Conservation (phyloP, 2,329 filamentous ascomycete species). For the Neodidymelliopsis sp. region DNA sequence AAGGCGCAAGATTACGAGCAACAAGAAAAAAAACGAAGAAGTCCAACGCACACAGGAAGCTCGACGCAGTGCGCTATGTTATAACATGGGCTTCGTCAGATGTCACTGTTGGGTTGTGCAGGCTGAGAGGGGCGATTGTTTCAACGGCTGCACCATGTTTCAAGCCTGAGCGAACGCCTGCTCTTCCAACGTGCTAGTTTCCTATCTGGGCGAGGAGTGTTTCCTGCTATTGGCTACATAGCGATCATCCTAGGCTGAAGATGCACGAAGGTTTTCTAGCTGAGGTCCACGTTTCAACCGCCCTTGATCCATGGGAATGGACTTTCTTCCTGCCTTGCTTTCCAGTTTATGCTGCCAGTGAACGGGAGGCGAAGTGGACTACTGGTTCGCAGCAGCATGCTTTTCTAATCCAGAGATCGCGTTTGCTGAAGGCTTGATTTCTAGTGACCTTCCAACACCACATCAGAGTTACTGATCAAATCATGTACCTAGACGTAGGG, state of each 20-base stretch:
- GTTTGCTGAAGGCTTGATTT: too few species aligned
- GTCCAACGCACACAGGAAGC: slow-evolving; percentile 15
- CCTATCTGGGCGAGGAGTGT: slow-evolving; percentile 7
- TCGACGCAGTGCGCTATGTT: slow-evolving; percentile 20
- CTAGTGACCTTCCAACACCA: too few species aligned
- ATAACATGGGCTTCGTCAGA: slow-evolving; percentile 17
- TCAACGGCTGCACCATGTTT: slow-evolving; percentile 30
- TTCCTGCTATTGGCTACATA: slow-evolving; percentile 20
- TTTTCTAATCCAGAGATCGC: too few species aligned
- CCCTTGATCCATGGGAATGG: slow-evolving; percentile 1
- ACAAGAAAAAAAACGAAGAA: slow-evolving; percentile 1
- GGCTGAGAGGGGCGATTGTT: slow-evolving; percentile 25
- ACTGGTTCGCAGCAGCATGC: too few species aligned
- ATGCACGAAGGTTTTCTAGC: slow-evolving; percentile 17
- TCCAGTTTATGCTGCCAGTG: slow-evolving; percentile 12
- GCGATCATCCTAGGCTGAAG: slow-evolving; percentile 13
- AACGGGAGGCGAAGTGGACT: not conserved
- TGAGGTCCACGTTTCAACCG: slow-evolving; percentile 11
- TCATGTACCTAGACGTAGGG: too few species aligned
- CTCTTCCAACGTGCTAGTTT: slow-evolving; percentile 14
- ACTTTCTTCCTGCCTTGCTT: slow-evolving; percentile 11
- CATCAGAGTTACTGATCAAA: too few species aligned
- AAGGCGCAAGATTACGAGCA: slow-evolving; percentile 4
- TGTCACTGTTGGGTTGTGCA: slow-evolving; percentile 13
- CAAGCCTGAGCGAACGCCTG: slow-evolving; percentile 13